A percentile compares a stretch with the other conserved stretches of the same genome.
Evolutionary conservation across 106 monocot genomes (phyloP).

Genomic region (Dendrobium huoshanense): DNA sequence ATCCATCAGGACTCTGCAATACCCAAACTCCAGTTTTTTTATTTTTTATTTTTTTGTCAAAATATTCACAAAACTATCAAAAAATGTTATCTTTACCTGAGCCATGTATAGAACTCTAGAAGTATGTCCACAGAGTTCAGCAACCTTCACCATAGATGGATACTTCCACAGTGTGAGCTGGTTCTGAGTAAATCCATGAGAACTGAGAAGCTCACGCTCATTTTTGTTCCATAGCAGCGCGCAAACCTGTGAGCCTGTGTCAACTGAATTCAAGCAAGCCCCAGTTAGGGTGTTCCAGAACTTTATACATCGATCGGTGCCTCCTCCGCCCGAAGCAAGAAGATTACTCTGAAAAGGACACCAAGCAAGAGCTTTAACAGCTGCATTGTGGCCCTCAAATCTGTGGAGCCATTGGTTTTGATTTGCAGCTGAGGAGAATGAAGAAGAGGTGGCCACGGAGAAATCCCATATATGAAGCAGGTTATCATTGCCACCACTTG

Average conservation of each 20-base stretch:
- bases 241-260: slow-evolving; percentile 57
- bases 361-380: slow-evolving; percentile 63
- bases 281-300: slow-evolving; percentile 62
- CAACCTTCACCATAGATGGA: slow-evolving; percentile 25
- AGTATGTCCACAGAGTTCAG: slow-evolving; percentile 13
- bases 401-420: slow-evolving; percentile 38
- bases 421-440: slow-evolving; percentile 8
- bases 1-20: slow-evolving; percentile 60
- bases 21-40: neutral
- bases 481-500: slow-evolving; percentile 58
- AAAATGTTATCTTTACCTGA: slow-evolving; percentile 8
- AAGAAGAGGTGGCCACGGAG: slow-evolving; percentile 23
- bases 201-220: slow-evolving; percentile 59
- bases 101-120: slow-evolving; percentile 22
- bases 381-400: slow-evolving; percentile 40
- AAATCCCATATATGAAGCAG: slow-evolving; percentile 57
- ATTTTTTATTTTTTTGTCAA: neutral
- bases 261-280: slow-evolving; percentile 43
- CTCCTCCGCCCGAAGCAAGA: slow-evolving; percentile 54
- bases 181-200: slow-evolving; percentile 50
- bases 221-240: slow-evolving; percentile 62
- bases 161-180: slow-evolving; percentile 24
- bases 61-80: neutral
- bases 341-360: slow-evolving; percentile 58
- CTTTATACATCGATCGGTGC: slow-evolving; percentile 46